Evolutionary conservation across 2,329 filamentous ascomycete species (phyloP), one percentile per base, ranked within the genome.

Genomic region (Neonectria neomacrospora): DNA sequence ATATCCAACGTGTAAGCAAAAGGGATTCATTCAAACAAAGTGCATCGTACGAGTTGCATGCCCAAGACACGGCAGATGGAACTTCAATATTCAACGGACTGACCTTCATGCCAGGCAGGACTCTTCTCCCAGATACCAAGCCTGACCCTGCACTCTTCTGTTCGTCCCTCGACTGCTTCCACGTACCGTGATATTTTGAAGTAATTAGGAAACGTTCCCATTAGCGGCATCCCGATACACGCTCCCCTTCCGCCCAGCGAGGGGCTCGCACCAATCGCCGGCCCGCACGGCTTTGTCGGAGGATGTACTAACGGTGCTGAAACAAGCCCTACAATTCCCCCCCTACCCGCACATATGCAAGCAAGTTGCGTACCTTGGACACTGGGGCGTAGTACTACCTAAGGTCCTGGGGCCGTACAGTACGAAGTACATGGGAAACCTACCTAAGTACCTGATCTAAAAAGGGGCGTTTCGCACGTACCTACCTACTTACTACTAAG

Each of bases 301-400:
- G 69, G 57, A 70, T 66, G 61, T 73, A 45, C 69, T 71, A 73
- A 67, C 58, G 48, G 51, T 63, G 59, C 64, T 73, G 71, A 73
- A 73, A 73, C 71, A 70, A 71, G 68, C 71, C 68, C 68, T 73
- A 65, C 63, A 61, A 41, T 61, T 37, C 52, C 51, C 67, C 68
- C 70, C 67, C 58, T 70, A 66, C 61, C 47, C 60, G 62, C 69
- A 71, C 57, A 67, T 63, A 64, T 62, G 55, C 64, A 64, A 64
- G 60, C 61, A 65, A 63, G 41, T 56, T 61, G 48, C 59, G 34
- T 26, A 14, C 37, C 18, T 28, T 26, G 44, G 28, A 44, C 39
- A 53, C 28, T 20, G 28, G 51, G 39, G 34, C 34, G 14, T 14
- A n/a, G 34, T 3, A 3, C 23, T 37, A 11, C 37, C 16, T 39